Evolutionary conservation across 2,329 filamentous ascomycete genomes (phyloP), one percentile per base, ranked within the genome.

Genomic region (Chrysoporthe cubensis): DNA sequence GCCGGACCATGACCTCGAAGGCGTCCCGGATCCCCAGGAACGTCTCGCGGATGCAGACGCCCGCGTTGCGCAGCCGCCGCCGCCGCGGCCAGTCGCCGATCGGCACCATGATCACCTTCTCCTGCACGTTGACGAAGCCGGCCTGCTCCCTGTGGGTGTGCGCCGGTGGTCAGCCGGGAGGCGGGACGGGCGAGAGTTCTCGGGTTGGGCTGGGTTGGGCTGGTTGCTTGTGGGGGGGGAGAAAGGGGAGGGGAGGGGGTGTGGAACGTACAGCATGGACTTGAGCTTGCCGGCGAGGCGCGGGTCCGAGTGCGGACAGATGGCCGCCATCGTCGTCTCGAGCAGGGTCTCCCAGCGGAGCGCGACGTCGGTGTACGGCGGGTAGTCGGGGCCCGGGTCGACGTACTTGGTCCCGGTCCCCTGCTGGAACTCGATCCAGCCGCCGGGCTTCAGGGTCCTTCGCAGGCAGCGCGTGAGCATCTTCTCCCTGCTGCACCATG

Each of bases 341-440:
- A 60, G 57, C 3, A 60, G 18, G n/a, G 57, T 21, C 42, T 60
- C 57, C 57, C 57, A 60, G n/a, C 57, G 57, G 18, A 60, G 57
- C 13, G 57, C 57, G 34, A 60, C 40, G n/a, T 60, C 57, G 18
- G 57, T 60, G 13, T 60, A 60, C 11, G 57, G 57, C 34, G 57
- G 57, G n/a, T 60, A 60, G 42, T 60, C 57, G n/a, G 57, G 57
- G 7, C 57, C 57, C 8, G 57, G 57, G 4, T 60, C 57, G 57
- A 60, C 57, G n/a, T 60, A 60, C 13, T 60, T 60, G 40, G 57
- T 60, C 32, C 57, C 57, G 57, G 57, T 60, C n/a, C 57, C 73
- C 67, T 85, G 84, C 42, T 84, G 82, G 61, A 83, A 80, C 70
- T 85, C 83, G 48, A 86, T 75, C 82, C 82, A 86, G 48, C 83